Base-by-base conservation (phyloP, 257 asterid species). In the Fraxinus quadrangulata region DNA sequence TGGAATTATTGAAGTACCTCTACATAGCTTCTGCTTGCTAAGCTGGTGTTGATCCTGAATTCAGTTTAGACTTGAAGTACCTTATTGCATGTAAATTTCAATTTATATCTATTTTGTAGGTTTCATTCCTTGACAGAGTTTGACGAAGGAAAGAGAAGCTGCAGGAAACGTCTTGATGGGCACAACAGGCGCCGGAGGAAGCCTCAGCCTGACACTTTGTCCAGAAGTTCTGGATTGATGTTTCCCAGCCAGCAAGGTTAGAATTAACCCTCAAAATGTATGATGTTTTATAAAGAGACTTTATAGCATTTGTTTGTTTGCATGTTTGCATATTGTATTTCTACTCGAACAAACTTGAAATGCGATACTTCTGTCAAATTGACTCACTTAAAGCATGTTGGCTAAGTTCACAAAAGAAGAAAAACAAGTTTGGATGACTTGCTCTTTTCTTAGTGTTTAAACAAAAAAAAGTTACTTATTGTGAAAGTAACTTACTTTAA, bases 141-240 rank as follows among this genome's bases (percentile, higher is more conserved):
- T 67, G 99, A 93, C 42, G 98, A 91, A 71, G 97, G 91, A 70
- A 93, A 93, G 78, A 81, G 97, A 33, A 95, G 99, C 87, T 95
- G 99, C 84, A 87, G 99, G 76, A 95, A 93, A 73, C 91, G 99
- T 26, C 93, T 95, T 0, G 97, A 93, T 36, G 98, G 98, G 42
- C 99, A 94, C 76, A 94, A 94, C 81, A 70, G 94, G 77, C 81
- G 98, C 83, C 87, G 99, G 78, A 88, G 99, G 84, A 94, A 94
- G 87, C 94, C 99, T 69, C 97, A 88, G 74, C 90, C 94, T 1
- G 98, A 90, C 68, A 9, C 87, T 28, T 67, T 84, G 31, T 67
- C 84, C 77, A 82, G 83, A 67, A 90, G 45, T 76, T 70, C 93
- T 2, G 85, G 88, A 65, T 68, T 89, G 34, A 66, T 76, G 72